These are phyloP conservation scores for Beta macrorhiza DNA, from an alignment of 179 eudicot species.

Conservation along the genomic window DNA sequence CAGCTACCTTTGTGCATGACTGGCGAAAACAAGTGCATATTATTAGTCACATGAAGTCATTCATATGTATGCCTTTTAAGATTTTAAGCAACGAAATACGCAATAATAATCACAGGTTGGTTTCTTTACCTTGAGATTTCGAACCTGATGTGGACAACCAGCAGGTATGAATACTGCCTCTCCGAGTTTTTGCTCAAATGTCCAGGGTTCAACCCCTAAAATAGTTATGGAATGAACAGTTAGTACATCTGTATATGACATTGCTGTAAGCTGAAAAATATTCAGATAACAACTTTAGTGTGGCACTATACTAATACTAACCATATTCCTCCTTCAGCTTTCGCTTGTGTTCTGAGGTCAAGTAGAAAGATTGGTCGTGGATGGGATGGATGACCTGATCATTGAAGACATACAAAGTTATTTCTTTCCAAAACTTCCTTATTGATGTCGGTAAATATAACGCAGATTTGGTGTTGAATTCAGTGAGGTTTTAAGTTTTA, in stretches of 20 bases:
- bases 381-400: constrained; percentile 64
- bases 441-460: neutral
- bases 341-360: constrained; percentile 57
- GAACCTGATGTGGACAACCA: constrained; percentile 79
- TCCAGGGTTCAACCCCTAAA: constrained; percentile 72
- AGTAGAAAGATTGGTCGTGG: constrained; percentile 71
- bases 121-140: constrained; percentile 57
- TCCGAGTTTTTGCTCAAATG: constrained; percentile 64
- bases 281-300: neutral
- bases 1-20: constrained; percentile 85
- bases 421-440: constrained; percentile 4
- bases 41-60: neutral
- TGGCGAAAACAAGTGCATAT: constrained; percentile 13
- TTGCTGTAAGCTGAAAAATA: too few relatives aligned
- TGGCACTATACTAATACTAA: constrained; percentile 35
- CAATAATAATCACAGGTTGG: neutral
- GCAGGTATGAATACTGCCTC: constrained; percentile 88
- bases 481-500: neutral
- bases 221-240: neutral
- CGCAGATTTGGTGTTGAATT: neutral
- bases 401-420: neutral
- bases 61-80: neutral
- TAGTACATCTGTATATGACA: neutral
- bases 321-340: constrained; percentile 75
- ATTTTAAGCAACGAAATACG: neutral